These are phyloP conservation scores for Chaetomium sp. DNA, from an alignment of 2,329 filamentous ascomycete genomes.

Conservation along the genomic window DNA sequence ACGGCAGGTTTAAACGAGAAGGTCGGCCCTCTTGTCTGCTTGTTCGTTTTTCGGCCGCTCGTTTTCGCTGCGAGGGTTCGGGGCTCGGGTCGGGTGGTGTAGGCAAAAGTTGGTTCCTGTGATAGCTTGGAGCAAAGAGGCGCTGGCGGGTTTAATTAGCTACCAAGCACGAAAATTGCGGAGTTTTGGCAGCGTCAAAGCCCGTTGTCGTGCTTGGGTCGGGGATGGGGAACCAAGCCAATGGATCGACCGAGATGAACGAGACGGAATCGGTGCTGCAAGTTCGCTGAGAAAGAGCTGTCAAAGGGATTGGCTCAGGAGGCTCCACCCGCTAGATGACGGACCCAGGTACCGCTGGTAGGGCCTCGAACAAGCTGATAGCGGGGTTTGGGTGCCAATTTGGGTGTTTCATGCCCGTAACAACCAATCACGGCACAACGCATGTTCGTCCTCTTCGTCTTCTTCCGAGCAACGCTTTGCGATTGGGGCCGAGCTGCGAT, in stretches of 20 bases:
- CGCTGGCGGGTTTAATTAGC: constrained; percentile 20
- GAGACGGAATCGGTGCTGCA: constrained; percentile 18
- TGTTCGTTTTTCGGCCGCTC: not conserved
- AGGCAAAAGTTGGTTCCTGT: constrained; percentile 7
- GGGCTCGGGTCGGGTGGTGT: constrained; percentile 1
- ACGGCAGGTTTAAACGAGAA: constrained; percentile 14
- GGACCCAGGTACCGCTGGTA: constrained; percentile 19
- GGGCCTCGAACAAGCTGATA: constrained; percentile 14
- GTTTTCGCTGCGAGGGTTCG: constrained; percentile 1
- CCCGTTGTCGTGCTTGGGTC: constrained; percentile 30
- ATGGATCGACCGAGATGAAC: constrained; percentile 24
- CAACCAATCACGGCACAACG: constrained; percentile 30
- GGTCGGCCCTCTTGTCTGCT: not conserved
- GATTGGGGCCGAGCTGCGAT: not conserved
- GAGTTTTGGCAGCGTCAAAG: constrained; percentile 23
- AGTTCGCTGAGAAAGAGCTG: constrained; percentile 4
- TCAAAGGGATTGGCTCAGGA: constrained; percentile 30
- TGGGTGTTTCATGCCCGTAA: constrained; percentile 9
- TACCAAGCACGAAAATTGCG: constrained; percentile 20
- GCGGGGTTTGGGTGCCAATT: constrained; percentile 29
- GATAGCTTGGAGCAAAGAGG: constrained; percentile 10
- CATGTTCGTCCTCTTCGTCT: constrained; percentile 25
- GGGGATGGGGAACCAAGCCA: constrained; percentile 20
- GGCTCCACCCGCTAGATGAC: constrained; percentile 26
- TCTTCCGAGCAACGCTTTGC: not conserved